A percentile compares a stretch with the other conserved stretches of the same genome.
Evolutionary conservation across 2,329 filamentous ascomycete genomes (phyloP).

Genomic region (Talaromyces sp.): DNA sequence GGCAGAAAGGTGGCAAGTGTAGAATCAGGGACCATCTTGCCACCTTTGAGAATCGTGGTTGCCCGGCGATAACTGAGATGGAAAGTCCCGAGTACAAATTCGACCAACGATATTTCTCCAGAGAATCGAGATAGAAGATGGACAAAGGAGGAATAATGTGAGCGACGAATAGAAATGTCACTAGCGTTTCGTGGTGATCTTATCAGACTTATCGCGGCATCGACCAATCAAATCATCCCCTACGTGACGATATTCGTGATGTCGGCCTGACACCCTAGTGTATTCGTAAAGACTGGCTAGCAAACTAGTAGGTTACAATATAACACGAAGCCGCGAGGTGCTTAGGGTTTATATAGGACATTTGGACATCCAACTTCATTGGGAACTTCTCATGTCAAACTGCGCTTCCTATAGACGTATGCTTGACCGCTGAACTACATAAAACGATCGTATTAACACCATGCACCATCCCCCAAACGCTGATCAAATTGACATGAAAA

Average conservation of each 20-base stretch:
- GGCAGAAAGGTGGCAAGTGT: neutral
- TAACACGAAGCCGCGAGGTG: no score
- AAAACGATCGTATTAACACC: neutral
- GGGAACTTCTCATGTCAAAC: neutral
- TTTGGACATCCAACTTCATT: neutral
- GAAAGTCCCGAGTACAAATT: neutral
- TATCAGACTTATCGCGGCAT: neutral
- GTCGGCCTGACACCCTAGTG: no score
- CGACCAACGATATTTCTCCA: neutral
- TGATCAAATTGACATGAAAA: neutral
- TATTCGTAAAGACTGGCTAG: no score
- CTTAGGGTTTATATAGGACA: no score
- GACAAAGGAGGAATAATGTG: neutral
- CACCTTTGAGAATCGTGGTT: neutral
- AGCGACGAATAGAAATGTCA: neutral
- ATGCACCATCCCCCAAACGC: neutral
- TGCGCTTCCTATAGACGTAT: neutral
- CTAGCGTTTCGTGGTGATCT: neutral
- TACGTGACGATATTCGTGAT: no score
- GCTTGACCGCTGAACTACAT: neutral
- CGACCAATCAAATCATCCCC: neutral
- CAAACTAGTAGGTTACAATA: no score
- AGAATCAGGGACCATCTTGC: neutral
- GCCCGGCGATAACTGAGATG: neutral
- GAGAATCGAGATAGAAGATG: neutral